Conservation (phyloP, 495 filamentous ascomycete genomes). For the Elaphomyces granulatus region DNA sequence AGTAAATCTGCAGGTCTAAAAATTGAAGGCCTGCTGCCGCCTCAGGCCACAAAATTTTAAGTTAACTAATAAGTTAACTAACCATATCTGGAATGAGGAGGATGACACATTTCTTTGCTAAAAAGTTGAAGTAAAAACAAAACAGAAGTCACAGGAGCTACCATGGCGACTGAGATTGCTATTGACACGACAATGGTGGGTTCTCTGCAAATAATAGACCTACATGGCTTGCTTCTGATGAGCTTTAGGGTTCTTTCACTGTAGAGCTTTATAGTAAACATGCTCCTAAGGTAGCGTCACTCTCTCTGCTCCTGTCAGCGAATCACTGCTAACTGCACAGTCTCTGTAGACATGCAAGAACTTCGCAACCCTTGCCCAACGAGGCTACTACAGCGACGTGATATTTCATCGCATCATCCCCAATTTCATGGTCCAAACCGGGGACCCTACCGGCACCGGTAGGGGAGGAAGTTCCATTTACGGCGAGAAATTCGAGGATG, state of each 20-base stretch:
- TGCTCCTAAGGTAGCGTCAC: slow-evolving; percentile 46
- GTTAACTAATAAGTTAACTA: too few relatives aligned
- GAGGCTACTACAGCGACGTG: slow-evolving; percentile 75
- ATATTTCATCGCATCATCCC: slow-evolving; percentile 92
- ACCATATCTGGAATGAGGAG: too few relatives aligned
- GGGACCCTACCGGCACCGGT: slow-evolving; percentile 92
- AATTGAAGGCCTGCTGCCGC: too few relatives aligned
- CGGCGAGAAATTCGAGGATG: slow-evolving; percentile 90
- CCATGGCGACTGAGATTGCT: slow-evolving; percentile 60
- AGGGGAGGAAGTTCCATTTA: slow-evolving; percentile 84
- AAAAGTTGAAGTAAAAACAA: not conserved
- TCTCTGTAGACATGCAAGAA: slow-evolving; percentile 63
- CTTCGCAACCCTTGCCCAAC: slow-evolving; percentile 60
- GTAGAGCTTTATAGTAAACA: slow-evolving; percentile 81
- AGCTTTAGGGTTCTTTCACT: slow-evolving; percentile 54
- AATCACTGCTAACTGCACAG: slow-evolving; percentile 7
- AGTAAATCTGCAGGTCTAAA: not conserved
- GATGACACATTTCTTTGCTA: not conserved
- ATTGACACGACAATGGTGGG: slow-evolving; percentile 72
- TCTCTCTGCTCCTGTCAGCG: not conserved
- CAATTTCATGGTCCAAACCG: slow-evolving; percentile 94
- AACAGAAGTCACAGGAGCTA: slow-evolving; percentile 2
- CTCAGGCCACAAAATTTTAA: too few relatives aligned
- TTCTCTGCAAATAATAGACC: not conserved
- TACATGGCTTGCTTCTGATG: slow-evolving; percentile 9